Evolutionary conservation across 164 flowering plant genomes (phyloP), one percentile per base, ranked within the genome.

Genomic region (Dillenia turbinata): DNA sequence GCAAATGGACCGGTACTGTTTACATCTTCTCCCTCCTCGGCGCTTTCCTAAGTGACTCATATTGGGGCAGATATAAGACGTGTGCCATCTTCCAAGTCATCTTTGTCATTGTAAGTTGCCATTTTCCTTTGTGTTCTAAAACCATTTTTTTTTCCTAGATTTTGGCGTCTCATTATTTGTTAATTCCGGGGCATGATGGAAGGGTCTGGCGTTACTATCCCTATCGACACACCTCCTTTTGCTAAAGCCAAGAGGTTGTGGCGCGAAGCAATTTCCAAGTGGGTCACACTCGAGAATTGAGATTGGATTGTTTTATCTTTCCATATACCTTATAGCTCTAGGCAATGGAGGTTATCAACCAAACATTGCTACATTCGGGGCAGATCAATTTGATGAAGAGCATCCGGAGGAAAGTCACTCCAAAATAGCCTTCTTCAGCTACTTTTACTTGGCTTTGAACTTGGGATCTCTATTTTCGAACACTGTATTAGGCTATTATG

Each of bases 1-100:
- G 91, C 78, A 82, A 80, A 73, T 85, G 91, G 91, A 83, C 88
- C 1, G 91, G 91, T 16, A 85, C 91, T 9, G 88, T 83, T 17
- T 85, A 85, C 72, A 54, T 85, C 9, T 85, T 80, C 72, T 85
- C 91, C 13, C 79, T 93, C 5, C 74, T 93, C 1, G 98, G 97
- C 5, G 98, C 98, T 9, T 93, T 93, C 64, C 86, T 85, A 52
- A 85, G 90, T 57, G 90, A 85, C 60, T 79, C 90, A 9, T 85
- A 85, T 60, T 85, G 87, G 90, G 90, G 90, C 2, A 64, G 90
- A 47, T 85, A 74, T 73, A 79, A 74, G 59, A 85, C 84, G 53
- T 85, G 88, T 60, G 84, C 81, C 47, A 65, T 85, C 50, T 85
- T 85, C 58, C 90, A 85, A 48, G 73, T 67, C 68, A 75, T 83